Percentiles rank a stretch among this genome's conserved stretches.
phyloP scores from a whole-genome alignment of 1,284 basidiomycete genomes.

The Coriolopsis trogii region DNA sequence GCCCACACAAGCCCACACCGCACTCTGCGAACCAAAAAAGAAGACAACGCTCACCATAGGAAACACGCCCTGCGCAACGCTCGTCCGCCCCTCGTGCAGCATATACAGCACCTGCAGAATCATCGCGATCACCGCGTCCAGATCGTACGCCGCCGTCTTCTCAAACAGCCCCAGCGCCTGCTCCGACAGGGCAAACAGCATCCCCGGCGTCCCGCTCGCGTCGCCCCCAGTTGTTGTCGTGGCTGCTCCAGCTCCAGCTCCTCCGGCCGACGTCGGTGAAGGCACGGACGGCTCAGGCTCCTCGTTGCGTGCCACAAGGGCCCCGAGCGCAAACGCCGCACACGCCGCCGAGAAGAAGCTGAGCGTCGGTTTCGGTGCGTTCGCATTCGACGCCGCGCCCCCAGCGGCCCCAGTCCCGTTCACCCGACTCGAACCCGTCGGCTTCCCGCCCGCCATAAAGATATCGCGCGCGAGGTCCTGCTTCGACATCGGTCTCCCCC shows the following conservation, averaged over 20 bases:
- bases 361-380: constrained; percentile 44
- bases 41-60: constrained; percentile 40
- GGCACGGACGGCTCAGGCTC: constrained; percentile 10
- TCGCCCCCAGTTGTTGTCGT: too few species aligned
- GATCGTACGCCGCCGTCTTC: constrained; percentile 44
- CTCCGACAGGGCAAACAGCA: constrained; percentile 47
- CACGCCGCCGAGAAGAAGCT: constrained; percentile 61
- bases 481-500: constrained; percentile 22
- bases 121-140: constrained; percentile 54
- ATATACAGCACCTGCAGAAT: constrained; percentile 57
- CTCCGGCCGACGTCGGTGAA: constrained; percentile 18
- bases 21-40: not conserved
- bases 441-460: constrained; percentile 33
- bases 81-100: constrained; percentile 50
- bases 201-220: constrained; percentile 34
- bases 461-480: constrained; percentile 38
- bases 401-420: constrained; percentile 7
- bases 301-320: constrained; percentile 38
- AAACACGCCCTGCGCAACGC: constrained; percentile 45
- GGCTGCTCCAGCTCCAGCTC: too few species aligned
- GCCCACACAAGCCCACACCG: constrained; percentile 1
- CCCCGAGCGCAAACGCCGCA: constrained; percentile 59
- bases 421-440: constrained; percentile 4
- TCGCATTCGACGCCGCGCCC: constrained; percentile 14
- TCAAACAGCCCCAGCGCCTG: constrained; percentile 49